Base-by-base conservation (phyloP, 306 rosid species). In the Sophora flavescens region DNA sequence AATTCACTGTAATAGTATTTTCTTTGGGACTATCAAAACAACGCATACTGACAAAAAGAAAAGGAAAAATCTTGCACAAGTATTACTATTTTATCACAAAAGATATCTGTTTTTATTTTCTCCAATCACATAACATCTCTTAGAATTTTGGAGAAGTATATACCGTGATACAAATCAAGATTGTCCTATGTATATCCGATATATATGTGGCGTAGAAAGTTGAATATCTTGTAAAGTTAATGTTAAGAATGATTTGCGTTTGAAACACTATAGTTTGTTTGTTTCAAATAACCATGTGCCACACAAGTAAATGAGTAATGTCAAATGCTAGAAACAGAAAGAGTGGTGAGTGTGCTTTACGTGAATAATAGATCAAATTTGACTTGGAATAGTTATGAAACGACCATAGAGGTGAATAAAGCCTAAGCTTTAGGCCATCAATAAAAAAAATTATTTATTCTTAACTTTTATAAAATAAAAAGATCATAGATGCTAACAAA, bases 221-320 rank as follows among this genome's bases (percentile, higher is more conserved):
- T 68, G 6, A 47, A 50, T 52, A 14, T 69, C 45, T 32, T 10
- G 11, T 48, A 5, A 59, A 32, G 38, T 45, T 77, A 13, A 9
- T 42, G 74, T 54, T n/a, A 15, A 15, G 12, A 50, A 32, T 47
- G 17, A n/a, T 64, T 54, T 51, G 35, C 45, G 32, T 58, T 33
- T 12, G 18, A 30, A 61, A 28, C 3, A 5, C 18, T 38, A 30
- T 30, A 74, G n/a, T 47, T 52, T 71, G 22, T 13, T 15, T 54
- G 38, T 42, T 67, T 67, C 17, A 67, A 77, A 67, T 41, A 57
- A 77, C 32, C 32, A 68, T 59, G 30, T 36, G 22, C 14, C 61
- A 81, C 60, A n/a, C 72, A 75, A 75, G 78, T 54, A 22, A 22
- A 22, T 22, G 68, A 75, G 78, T 54, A 72, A 71, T 47, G 82